Percentiles rank a stretch among this genome's conserved stretches.
These are phyloP conservation scores for Salix purpurea DNA, from an alignment of 345 rosid genomes.

Conservation along the genomic window DNA sequence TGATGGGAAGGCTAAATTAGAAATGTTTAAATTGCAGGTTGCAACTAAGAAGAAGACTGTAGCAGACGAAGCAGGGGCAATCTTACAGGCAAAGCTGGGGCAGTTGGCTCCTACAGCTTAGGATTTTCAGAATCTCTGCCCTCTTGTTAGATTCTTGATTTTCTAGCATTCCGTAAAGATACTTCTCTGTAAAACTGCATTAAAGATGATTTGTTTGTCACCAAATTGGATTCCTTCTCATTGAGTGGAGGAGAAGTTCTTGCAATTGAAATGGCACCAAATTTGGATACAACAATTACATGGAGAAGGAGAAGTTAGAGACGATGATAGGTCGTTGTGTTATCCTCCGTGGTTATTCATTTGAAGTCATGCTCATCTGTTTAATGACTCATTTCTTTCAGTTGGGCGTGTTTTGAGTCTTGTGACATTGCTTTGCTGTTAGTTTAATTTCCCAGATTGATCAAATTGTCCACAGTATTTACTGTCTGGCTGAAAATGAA, in stretches of 20 bases:
- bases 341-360: neutral
- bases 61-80: constrained; percentile 76
- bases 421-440: neutral
- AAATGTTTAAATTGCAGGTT: constrained; percentile 48
- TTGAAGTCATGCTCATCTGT: neutral
- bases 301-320: neutral
- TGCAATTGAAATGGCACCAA: neutral
- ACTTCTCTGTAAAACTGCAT: neutral
- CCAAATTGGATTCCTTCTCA: neutral
- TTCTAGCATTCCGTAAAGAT: neutral
- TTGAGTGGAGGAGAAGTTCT: neutral
- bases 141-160: neutral
- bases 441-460: neutral
- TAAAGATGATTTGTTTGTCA: neutral
- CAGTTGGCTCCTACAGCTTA: constrained; percentile 37
- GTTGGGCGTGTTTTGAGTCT: neutral
- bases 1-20: neutral
- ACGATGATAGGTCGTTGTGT: neutral
- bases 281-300: neutral
- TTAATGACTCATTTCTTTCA: neutral
- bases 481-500: neutral
- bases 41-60: constrained; percentile 81
- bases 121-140: neutral
- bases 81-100: constrained; percentile 68
- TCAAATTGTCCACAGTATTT: neutral